phyloP scores from a whole-genome alignment of 805 yeast genomes.

The Suhomyces sp. region DNA sequence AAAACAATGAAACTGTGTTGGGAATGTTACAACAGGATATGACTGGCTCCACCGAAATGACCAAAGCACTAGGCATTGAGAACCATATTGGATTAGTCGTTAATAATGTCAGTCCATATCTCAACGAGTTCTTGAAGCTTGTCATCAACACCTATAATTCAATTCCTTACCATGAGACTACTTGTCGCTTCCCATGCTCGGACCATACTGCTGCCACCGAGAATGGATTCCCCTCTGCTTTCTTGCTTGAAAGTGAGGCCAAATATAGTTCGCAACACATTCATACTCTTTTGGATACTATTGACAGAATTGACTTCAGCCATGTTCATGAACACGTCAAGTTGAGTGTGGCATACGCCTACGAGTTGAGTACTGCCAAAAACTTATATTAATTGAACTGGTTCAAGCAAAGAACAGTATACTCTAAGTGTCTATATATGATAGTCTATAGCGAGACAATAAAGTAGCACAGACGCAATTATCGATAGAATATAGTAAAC shows the following conservation, averaged over 20 bases:
- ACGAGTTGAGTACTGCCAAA: no score
- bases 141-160: conserved; percentile 61
- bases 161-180: conserved; percentile 70
- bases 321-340: conserved; percentile 82
- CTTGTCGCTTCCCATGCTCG: conserved; percentile 90
- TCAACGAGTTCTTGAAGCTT: conserved; percentile 61
- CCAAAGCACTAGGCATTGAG: conserved; percentile 48
- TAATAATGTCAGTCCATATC: conserved; percentile 58
- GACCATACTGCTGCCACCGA: conserved; percentile 87
- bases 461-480: no score
- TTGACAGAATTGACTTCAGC: conserved; percentile 73
- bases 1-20: conserved; percentile 50
- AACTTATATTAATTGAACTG: no score
- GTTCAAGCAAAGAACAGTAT: no score
- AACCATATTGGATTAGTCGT: conserved; percentile 76
- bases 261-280: conserved; percentile 64
- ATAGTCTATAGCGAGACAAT: no score
- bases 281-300: conserved; percentile 76
- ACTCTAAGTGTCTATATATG: no score
- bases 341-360: conserved; percentile 71
- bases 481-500: no score
- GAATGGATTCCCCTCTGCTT: conserved; percentile 81
- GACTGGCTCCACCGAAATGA: conserved; percentile 72
- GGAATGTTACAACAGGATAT: conserved; percentile 94
- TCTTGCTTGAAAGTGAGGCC: conserved; percentile 76